These are phyloP conservation scores for Apophysomyces sp. DNA, from an alignment of 371 early-diverging fungal species.

Conservation along the genomic window DNA sequence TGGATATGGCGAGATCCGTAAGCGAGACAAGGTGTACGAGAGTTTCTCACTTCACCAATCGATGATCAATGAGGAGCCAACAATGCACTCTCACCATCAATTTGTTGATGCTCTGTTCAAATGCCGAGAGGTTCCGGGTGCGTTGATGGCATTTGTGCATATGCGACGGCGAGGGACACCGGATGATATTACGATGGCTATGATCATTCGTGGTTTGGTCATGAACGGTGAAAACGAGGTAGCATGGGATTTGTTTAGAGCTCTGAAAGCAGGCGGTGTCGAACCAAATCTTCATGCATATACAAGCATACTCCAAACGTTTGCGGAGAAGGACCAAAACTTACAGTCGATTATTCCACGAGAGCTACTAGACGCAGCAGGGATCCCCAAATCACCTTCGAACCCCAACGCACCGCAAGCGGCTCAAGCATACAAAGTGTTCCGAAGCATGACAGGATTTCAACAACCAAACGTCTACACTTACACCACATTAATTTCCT, in stretches of 20 bases:
- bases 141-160: constrained; percentile 28
- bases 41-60: constrained; percentile 11
- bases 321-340: constrained; percentile 10
- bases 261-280: constrained; percentile 19
- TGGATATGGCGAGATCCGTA: constrained; percentile 20
- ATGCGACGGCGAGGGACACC: constrained; percentile 32
- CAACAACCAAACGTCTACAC: constrained; percentile 42
- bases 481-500: constrained; percentile 48
- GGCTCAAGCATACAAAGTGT: constrained; percentile 30
- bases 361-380: constrained; percentile 11
- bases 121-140: constrained; percentile 43
- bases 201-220: constrained; percentile 42
- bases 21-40: constrained; percentile 20
- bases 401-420: constrained; percentile 18
- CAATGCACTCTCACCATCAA: constrained; percentile 20
- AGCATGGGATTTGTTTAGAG: constrained; percentile 42
- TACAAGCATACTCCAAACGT: constrained; percentile 30
- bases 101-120: constrained; percentile 38
- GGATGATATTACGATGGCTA: constrained; percentile 41
- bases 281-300: constrained; percentile 38
- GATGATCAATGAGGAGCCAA: neutral
- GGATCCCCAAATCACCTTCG: constrained; percentile 11
- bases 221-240: constrained; percentile 32
- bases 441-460: constrained; percentile 39
- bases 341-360: constrained; percentile 6